Evolutionary conservation across 2,329 filamentous ascomycete genomes (phyloP).

Genomic region (Pseudogymnoascus sp.): DNA sequence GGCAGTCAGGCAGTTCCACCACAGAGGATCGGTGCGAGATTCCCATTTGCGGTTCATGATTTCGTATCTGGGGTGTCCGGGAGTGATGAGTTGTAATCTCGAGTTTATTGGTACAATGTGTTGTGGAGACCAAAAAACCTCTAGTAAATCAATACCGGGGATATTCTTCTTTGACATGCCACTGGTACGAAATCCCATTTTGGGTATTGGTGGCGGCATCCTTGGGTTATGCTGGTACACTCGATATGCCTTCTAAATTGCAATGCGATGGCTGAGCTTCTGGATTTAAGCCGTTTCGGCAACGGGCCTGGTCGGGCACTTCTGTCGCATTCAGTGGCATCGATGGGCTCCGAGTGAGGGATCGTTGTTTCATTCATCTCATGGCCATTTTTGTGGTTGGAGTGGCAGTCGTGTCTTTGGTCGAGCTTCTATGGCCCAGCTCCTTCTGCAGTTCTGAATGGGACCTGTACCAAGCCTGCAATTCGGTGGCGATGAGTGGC

Average conservation of each 20-base stretch:
- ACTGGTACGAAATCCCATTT: neutral
- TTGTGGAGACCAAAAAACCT: slow-evolving; percentile 1
- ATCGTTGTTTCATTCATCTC: neutral
- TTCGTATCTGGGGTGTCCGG: slow-evolving; percentile 28
- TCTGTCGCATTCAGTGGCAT: neutral
- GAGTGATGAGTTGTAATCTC: neutral
- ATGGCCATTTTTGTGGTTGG: neutral
- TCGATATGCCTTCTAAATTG: neutral
- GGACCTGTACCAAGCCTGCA: neutral
- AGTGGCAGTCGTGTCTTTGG: neutral
- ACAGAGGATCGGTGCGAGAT: slow-evolving; percentile 34
- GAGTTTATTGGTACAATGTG: neutral
- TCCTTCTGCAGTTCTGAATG: neutral
- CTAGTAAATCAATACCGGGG: slow-evolving; percentile 13
- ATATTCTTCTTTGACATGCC: slow-evolving; percentile 16
- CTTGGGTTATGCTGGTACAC: neutral
- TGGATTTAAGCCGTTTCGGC: neutral
- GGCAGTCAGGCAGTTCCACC: slow-evolving; percentile 35
- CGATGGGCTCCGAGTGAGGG: slow-evolving; percentile 1
- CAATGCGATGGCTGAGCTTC: neutral
- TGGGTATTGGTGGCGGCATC: neutral
- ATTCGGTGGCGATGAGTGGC: neutral
- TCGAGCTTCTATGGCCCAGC: neutral
- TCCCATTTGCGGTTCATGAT: slow-evolving; percentile 30
- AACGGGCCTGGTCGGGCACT: neutral